phyloP scores from a whole-genome alignment of 108 stramenopile genomes.

The Asterionellopsis glacialis region DNA sequence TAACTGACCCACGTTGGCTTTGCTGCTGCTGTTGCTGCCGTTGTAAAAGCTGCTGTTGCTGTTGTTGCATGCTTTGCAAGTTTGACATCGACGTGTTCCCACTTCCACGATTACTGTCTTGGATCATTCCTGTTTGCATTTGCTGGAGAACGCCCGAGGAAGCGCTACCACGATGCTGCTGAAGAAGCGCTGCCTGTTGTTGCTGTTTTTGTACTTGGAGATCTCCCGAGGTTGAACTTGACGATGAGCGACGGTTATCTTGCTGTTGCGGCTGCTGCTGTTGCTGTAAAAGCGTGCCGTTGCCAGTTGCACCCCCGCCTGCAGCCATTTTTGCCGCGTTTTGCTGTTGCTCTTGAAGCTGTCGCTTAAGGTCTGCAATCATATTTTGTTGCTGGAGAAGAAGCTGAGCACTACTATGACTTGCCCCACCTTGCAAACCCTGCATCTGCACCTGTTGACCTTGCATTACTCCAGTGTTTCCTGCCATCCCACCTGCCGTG shows the following conservation, averaged over 20 bases:
- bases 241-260: background rate
- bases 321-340: too few species aligned
- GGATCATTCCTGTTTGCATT: slow-evolving; percentile 2
- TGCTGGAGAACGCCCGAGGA: background rate
- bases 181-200: slow-evolving; percentile 5
- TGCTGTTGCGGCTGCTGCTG: too few species aligned
- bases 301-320: background rate
- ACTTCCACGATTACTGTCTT: background rate
- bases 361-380: slow-evolving; percentile 4
- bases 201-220: background rate
- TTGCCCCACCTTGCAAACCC: background rate
- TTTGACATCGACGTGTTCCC: background rate
- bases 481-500: too few species aligned
- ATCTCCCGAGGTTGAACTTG: background rate
- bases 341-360: background rate
- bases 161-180: background rate
- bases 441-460: background rate
- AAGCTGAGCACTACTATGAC: slow-evolving; percentile 1
- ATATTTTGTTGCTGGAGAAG: slow-evolving; percentile 7
- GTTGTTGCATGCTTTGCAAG: background rate
- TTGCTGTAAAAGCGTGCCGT: too few species aligned
- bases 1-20: too few species aligned
- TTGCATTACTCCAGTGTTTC: too few species aligned
- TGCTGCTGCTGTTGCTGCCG: background rate
- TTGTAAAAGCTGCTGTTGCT: background rate